Evolutionary conservation across 2,329 filamentous ascomycete genomes (phyloP).

Genomic region (Fusarium paranaense): DNA sequence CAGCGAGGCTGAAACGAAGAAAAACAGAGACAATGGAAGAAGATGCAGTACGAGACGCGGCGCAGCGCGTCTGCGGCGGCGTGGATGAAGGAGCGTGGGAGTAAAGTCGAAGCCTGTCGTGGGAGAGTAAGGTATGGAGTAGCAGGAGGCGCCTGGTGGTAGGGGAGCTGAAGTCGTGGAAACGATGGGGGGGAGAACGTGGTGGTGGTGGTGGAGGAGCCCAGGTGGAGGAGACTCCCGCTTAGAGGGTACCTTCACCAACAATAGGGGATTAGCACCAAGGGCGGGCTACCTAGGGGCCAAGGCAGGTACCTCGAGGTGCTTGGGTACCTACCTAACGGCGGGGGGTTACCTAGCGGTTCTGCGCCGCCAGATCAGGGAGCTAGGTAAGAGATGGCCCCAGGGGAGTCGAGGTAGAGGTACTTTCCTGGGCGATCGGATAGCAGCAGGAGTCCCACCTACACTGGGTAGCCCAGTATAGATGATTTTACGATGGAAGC

Average conservation of each 20-base stretch:
- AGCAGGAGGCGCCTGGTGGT: slow-evolving; percentile 42
- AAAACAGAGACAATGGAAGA: slow-evolving; percentile 34
- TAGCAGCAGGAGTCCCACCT: slow-evolving; percentile 16
- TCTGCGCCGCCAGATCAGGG: slow-evolving; percentile 26
- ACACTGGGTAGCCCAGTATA: not conserved
- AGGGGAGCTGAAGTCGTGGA: slow-evolving; percentile 41
- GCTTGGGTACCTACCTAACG: slow-evolving; percentile 18
- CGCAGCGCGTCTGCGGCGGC: slow-evolving; percentile 41
- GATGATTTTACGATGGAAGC: not conserved
- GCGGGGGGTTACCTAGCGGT: slow-evolving; percentile 18
- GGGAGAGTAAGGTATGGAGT: slow-evolving; percentile 40
- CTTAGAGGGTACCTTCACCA: slow-evolving; percentile 20
- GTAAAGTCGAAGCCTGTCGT: slow-evolving; percentile 46
- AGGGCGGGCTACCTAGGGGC: slow-evolving; percentile 18
- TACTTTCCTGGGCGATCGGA: slow-evolving; percentile 14
- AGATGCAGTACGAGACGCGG: slow-evolving; percentile 38
- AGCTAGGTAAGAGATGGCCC: slow-evolving; percentile 18
- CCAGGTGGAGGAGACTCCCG: slow-evolving; percentile 14
- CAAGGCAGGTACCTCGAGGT: slow-evolving; percentile 25
- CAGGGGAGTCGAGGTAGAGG: slow-evolving; percentile 11
- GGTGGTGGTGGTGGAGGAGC: slow-evolving; percentile 35
- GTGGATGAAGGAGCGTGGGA: slow-evolving; percentile 45
- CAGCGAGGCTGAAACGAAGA: slow-evolving; percentile 31
- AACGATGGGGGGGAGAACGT: slow-evolving; percentile 19
- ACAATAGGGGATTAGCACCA: slow-evolving; percentile 30